Evolutionary conservation across 2,329 filamentous ascomycete genomes (phyloP).

Genomic region (Lasiodiplodia gonubiensis): DNA sequence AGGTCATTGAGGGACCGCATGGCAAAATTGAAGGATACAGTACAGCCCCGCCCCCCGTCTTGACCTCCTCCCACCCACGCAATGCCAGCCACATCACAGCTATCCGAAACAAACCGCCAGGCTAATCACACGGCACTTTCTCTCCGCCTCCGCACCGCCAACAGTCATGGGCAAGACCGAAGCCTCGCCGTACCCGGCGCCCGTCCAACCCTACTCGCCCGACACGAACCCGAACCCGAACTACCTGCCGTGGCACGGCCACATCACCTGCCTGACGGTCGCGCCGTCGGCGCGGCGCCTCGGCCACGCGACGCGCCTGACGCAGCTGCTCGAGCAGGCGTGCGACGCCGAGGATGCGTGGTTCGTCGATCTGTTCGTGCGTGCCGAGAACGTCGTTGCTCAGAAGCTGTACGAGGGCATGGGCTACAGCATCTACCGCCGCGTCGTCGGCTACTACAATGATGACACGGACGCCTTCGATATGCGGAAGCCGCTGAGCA

Average conservation of each 20-base stretch:
- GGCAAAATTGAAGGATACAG: constrained; percentile 96
- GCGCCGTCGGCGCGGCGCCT: constrained; percentile 83
- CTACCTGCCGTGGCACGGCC: constrained; percentile 98
- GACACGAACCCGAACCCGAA: constrained; percentile 57
- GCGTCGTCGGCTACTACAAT: constrained; percentile 91
- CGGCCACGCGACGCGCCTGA: constrained; percentile 84
- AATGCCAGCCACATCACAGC: no score
- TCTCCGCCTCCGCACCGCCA: background rate
- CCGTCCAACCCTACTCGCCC: constrained; percentile 73
- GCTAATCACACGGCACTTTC: background rate
- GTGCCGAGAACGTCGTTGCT: constrained; percentile 84
- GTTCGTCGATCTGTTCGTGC: constrained; percentile 96
- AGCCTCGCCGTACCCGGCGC: constrained; percentile 74
- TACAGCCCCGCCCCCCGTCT: constrained; percentile 47
- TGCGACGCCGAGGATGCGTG: constrained; percentile 84
- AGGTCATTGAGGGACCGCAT: constrained; percentile 82
- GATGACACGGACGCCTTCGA: constrained; percentile 96
- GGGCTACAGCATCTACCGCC: constrained; percentile 86
- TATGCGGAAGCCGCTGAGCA: constrained; percentile 89
- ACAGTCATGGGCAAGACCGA: constrained; percentile 97
- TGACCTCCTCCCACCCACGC: background rate
- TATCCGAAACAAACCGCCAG: no score
- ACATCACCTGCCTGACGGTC: constrained; percentile 95
- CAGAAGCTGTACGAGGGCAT: constrained; percentile 88
- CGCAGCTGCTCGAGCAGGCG: constrained; percentile 78